phyloP scores from a whole-genome alignment of 169 alveolate species.

The Plasmodium yoelii region DNA sequence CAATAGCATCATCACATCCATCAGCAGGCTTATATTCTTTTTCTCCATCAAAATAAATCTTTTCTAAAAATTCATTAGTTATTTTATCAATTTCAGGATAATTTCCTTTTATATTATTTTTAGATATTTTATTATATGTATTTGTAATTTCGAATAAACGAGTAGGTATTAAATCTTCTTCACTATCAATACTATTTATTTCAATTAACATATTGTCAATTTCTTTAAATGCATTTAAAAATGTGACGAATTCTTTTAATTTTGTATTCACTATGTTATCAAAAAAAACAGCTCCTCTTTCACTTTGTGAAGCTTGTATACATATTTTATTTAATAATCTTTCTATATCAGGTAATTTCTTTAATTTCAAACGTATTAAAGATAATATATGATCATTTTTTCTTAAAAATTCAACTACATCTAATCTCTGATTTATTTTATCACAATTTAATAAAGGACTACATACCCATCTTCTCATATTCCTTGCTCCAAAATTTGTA shows the following conservation, averaged over 20 bases:
- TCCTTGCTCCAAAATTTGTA: conserved; percentile 96
- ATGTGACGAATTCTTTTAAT: conserved; percentile 83
- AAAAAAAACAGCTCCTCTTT: conserved; percentile 91
- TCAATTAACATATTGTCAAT: conserved; percentile 77
- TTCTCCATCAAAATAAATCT: conserved; percentile 78
- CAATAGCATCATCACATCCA: conserved; percentile 77
- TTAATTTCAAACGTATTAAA: conserved; percentile 77
- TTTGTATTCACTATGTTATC: conserved; percentile 84
- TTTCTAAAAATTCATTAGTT: conserved; percentile 78
- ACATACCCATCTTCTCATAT: conserved; percentile 95
- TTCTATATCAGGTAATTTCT: conserved; percentile 87
- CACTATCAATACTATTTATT: conserved; percentile 68
- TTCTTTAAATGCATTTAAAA: conserved; percentile 80
- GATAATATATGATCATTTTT: conserved; percentile 82
- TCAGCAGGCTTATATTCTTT: conserved; percentile 79
- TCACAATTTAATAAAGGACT: conserved; percentile 92
- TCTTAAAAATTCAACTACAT: conserved; percentile 92
- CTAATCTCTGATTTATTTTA: conserved; percentile 92
- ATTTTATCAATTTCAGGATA: conserved; percentile 79
- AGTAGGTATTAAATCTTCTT: conserved; percentile 28
- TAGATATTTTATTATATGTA: conserved; percentile 48
- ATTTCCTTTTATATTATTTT: conserved; percentile 50
- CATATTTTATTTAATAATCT: conserved; percentile 87
- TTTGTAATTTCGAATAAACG: conserved; percentile 49
- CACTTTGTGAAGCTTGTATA: conserved; percentile 87